These are phyloP conservation scores for Berkeleyomyces basicola DNA, from an alignment of 2,329 filamentous ascomycete species.

Conservation along the genomic window DNA sequence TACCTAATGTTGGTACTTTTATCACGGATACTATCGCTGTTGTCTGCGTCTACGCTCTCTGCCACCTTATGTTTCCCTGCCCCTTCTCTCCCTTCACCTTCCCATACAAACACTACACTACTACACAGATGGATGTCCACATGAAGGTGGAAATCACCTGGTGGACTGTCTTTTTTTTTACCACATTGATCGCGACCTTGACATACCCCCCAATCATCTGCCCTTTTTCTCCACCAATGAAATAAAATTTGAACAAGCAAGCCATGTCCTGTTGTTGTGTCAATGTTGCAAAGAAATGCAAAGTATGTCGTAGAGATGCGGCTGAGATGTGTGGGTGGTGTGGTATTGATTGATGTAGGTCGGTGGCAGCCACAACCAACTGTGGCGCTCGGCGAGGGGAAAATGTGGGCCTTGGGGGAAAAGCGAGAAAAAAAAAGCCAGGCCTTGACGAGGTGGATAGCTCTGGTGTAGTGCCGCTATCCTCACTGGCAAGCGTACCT, in stretches of 20 bases:
- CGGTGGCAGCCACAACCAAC: too few species aligned
- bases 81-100: not conserved
- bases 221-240: not conserved
- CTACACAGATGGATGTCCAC: not conserved
- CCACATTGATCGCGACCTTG: not conserved
- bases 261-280: not conserved
- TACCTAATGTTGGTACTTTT: not conserved
- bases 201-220: not conserved
- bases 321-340: too few species aligned
- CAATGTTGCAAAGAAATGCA: not conserved
- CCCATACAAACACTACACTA: not conserved
- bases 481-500: too few species aligned
- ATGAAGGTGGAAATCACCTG: not conserved
- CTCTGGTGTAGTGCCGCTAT: too few species aligned
- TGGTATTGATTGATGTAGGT: too few species aligned
- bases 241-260: constrained; percentile 3
- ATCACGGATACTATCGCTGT: not conserved
- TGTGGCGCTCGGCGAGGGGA: too few species aligned
- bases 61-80: not conserved
- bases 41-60: not conserved
- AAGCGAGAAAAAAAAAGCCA: too few species aligned
- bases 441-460: too few species aligned
- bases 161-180: not conserved
- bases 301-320: too few species aligned
- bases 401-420: too few species aligned